Base-by-base conservation (phyloP, 1,139 yeast species). In the Spathaspora sp. region DNA sequence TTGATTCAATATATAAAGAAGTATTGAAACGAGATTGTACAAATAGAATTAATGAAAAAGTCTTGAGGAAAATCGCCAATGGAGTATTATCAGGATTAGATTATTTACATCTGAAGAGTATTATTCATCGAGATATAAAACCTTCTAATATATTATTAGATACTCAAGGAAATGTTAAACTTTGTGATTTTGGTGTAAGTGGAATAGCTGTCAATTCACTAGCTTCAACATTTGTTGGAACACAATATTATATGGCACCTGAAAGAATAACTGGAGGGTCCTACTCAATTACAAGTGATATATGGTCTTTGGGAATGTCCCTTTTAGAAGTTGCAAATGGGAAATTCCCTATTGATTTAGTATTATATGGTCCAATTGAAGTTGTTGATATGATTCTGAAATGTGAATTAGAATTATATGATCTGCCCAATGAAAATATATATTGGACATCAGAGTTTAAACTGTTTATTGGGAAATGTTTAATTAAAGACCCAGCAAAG, bases 141-240 rank as follows among this genome's bases (percentile, higher is more conserved):
- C 98, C 98, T 1, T 95, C 90, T 51, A 93, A 93, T 63, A 89
- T 93, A 47, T 66, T 93, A 47, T 66, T 93, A 24, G 93, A 89
- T 59, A 64, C 68, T 2, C 58, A 70, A 8, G 99, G 99, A 2
- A 84, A 87, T 58, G 91, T 91, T 44, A 93, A 93, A 63, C 72
- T 93, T 42, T 93, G 99, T 68, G 99, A 93, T 69, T 93, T 93
- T 70, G 99, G 99, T n/a, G 99, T 93, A 29, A 86, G 96, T 58
- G 98, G 99, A 9, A 97, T 90, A 60, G 97, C 93, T 11, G 97
- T 91, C 20, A 86, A 91, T 63, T 89, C 97, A 0, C 71, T 93
- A 43, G 98, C 98, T 1, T 88, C 96, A 0, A 93, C 99, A 0
- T 93, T 91, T 61, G 95, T 97, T 0, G 99, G 99, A 0, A 93